phyloP scores from a whole-genome alignment of 2,329 filamentous ascomycete species.

The Acrodontium crateriforme region DNA sequence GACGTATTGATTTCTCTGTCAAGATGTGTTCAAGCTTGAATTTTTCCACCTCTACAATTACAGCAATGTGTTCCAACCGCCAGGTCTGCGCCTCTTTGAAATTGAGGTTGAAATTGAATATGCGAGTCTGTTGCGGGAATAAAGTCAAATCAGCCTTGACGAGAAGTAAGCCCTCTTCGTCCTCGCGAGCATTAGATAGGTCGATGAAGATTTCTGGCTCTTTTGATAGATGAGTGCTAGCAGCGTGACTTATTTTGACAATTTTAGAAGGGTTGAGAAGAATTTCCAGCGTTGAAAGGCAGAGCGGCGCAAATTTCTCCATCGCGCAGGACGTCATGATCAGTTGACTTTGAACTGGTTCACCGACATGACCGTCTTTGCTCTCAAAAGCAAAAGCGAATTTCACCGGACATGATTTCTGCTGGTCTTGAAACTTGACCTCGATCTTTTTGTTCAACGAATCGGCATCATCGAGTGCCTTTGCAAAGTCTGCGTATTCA shows the following conservation, averaged over 20 bases:
- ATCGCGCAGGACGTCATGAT: slow-evolving; percentile 36
- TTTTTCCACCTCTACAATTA: slow-evolving; percentile 48
- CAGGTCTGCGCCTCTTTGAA: slow-evolving; percentile 74
- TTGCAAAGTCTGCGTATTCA: too few species aligned
- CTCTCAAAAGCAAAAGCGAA: slow-evolving; percentile 40
- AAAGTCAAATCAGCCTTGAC: slow-evolving; percentile 48
- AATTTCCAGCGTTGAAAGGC: slow-evolving; percentile 10
- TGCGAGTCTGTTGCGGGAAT: slow-evolving; percentile 34
- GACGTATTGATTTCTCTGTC: too few species aligned
- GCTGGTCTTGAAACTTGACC: slow-evolving; percentile 8
- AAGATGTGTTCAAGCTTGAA: slow-evolving; percentile 57
- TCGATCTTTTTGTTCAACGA: too few species aligned
- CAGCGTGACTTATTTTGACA: slow-evolving; percentile 7
- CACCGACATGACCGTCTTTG: slow-evolving; percentile 45
- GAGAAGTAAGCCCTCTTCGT: not conserved
- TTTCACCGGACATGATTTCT: slow-evolving; percentile 27
- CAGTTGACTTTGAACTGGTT: slow-evolving; percentile 43
- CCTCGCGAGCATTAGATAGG: not conserved
- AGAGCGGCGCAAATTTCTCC: slow-evolving; percentile 11
- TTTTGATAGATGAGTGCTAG: not conserved
- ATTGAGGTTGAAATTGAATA: slow-evolving; percentile 47
- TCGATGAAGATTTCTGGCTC: not conserved
- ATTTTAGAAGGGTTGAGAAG: slow-evolving; percentile 7
- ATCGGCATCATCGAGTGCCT: too few species aligned
- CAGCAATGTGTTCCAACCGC: slow-evolving; percentile 47